Base-by-base conservation (phyloP, 495 filamentous ascomycete species). In the Cairneyella variabilis region DNA sequence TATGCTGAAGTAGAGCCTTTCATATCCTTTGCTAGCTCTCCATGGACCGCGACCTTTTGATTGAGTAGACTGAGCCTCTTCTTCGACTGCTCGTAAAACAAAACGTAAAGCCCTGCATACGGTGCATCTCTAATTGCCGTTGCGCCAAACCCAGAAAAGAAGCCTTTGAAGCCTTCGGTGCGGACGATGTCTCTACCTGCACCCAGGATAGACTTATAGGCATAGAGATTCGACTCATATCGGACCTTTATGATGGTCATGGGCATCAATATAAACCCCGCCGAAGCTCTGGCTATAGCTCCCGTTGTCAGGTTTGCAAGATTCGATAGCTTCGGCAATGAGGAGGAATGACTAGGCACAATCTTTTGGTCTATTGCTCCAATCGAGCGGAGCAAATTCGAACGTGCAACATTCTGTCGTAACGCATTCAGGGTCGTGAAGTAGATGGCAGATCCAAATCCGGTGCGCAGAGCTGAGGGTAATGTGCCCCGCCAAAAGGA, bases 191-290 rank as follows among this genome's bases (percentile, higher is more conserved):
- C 88, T 12, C 72, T 77, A 3, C 76, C 80, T 0, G 95, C 93
- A 27, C 77, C 73, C 22, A 75, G 64, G 17, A 99, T 74, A 5
- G 88, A 89, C n/a, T 75, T 75, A 71, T 99, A 99, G 25, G 76
- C 69, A 74, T 96, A 99, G 40, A 89, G 71, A 50, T 77, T 86
- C 8, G 82, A 88, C 64, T 99, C 93, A 64, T 93, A 97, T 41
- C 93, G 88, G 9, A 99, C 95, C 65, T 99, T 99, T 64, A 99
- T 80, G 27, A 97, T 88, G 2, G 93, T 99, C 48, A 97, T 81
- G 6, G 93, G 93, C 91, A 96, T 97, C 72, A 97, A 84, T 37
- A 95, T 70, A 64, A 96, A 86, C 10, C 93, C 93, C 0, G 91
- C 91, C 11, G 83, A 80, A 4, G 88, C 88, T 18, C 93, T 79